Evolutionary conservation across 1,284 basidiomycete species (phyloP), one percentile per base, ranked within the genome.

Genomic region (Microbotryomycetes sp.): DNA sequence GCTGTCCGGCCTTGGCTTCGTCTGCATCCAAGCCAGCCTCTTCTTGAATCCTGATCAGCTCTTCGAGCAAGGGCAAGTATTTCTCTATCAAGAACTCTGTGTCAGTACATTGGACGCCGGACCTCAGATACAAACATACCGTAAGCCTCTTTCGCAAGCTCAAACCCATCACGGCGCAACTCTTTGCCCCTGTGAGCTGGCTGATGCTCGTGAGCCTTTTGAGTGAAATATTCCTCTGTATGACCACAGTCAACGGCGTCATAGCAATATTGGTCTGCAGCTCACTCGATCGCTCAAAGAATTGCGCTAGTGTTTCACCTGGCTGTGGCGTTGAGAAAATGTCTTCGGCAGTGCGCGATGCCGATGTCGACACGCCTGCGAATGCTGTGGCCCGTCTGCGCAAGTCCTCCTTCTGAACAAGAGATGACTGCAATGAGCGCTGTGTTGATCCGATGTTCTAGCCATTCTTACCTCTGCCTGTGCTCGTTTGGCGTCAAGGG

Each of bases 21-120:
- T 88, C 86, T 57, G 89, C 87, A 62, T 94, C 90, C 56, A 94
- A 75, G 2, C 90, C 91, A 0, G 91, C 90, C 69, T 91, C 89
- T 16, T 82, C 82, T 56, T 92, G 77, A 54, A 93, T 92, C 59
- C 82, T 84, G 72, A 91, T 89, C 5, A 94, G 87, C 75, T 91
- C 87, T 65, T 85, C 78, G 23, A 91, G 74, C 5, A 88, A 79
- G 0, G 89, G 89, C 68, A 89, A 88, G 72, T 92, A 92, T 54
- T 79, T 79, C 26, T 78, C 84, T 83, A 70, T 46, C 29, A 28
- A 56, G 11, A 24, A 4, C 35, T 24, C 0, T 21, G 23, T 9
- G 51, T 46, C 28, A 60, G 60, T 71, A 70, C 59, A 61, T 52
- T 16, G 64, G 58, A 21, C 62, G 54, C 21, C 29, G 30, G 24